Evolutionary conservation across 164 flowering plant genomes (phyloP).

Genomic region (Paratinospora sagittata): DNA sequence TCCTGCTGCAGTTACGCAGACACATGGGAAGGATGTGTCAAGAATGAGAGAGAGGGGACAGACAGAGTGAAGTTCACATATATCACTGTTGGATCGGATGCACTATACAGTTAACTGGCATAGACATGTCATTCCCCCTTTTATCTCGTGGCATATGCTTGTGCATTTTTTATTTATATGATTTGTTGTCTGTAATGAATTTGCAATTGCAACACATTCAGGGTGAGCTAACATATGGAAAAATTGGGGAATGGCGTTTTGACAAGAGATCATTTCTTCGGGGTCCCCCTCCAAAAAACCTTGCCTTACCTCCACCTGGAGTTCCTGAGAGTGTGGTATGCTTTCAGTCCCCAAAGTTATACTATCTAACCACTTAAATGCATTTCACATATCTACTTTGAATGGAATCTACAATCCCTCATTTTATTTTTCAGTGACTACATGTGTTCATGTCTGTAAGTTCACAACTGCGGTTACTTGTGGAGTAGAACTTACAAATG

Average conservation of each 20-base stretch:
- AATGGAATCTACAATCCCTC: background rate
- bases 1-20: background rate
- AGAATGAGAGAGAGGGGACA: background rate
- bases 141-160: no score
- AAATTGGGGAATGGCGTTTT: constrained; percentile 92
- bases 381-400: background rate
- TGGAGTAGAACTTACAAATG: background rate
- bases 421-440: background rate
- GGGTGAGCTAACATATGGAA: constrained; percentile 89
- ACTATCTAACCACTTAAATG: background rate
- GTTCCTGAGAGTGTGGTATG: constrained; percentile 99
- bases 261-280: constrained; percentile 76
- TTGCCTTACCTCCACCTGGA: constrained; percentile 85
- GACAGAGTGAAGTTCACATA: no score
- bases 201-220: constrained; percentile 19
- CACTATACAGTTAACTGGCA: no score
- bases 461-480: background rate
- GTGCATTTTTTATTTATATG: background rate
- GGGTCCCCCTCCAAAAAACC: constrained; percentile 70
- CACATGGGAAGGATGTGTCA: background rate
- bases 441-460: no score
- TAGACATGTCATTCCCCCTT: background rate
- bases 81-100: no score
- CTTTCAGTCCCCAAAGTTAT: background rate
- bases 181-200: background rate